These are phyloP conservation scores for Rheum nobile DNA, from an alignment of 148 eudicot species.

Conservation along the genomic window DNA sequence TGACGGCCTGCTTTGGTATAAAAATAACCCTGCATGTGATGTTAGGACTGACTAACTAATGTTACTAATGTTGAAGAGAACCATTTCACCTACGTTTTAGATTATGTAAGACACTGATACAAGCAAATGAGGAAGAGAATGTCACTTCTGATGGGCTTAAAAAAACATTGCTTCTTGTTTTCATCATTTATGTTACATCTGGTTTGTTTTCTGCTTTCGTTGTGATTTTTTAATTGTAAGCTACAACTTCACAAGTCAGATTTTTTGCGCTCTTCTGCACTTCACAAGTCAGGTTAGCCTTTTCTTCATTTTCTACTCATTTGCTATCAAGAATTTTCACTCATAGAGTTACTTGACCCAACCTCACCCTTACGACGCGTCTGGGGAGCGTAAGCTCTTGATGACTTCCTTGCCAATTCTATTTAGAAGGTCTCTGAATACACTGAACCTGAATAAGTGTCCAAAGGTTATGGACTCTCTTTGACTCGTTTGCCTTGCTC, in stretches of 20 bases:
- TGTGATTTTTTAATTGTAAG: not conserved
- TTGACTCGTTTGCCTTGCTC: too few species aligned
- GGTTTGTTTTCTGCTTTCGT: not conserved
- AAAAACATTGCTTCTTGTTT: not conserved
- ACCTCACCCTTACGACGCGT: too few species aligned
- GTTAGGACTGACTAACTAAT: not conserved
- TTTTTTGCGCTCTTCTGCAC: not conserved
- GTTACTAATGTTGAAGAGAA: not conserved
- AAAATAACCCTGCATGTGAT: not conserved
- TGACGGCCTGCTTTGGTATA: not conserved
- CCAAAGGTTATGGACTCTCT: too few species aligned
- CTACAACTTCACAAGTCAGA: not conserved
- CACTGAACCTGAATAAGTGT: too few species aligned
- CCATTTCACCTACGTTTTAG: not conserved
- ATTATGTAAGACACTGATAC: not conserved
- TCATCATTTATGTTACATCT: not conserved
- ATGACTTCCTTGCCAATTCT: slow-evolving; percentile 21
- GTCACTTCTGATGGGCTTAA: not conserved
- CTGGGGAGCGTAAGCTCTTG: slow-evolving; percentile 54
- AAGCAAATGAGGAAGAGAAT: not conserved
- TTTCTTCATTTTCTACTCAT: not conserved
- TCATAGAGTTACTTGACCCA: too few species aligned
- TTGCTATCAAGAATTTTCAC: not conserved
- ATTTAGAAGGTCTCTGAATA: slow-evolving; percentile 45
- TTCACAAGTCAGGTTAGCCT: slow-evolving; percentile 51